These are phyloP conservation scores for Coemansia sp. DNA, from an alignment of 192 early-diverging fungal genomes.

Conservation along the genomic window DNA sequence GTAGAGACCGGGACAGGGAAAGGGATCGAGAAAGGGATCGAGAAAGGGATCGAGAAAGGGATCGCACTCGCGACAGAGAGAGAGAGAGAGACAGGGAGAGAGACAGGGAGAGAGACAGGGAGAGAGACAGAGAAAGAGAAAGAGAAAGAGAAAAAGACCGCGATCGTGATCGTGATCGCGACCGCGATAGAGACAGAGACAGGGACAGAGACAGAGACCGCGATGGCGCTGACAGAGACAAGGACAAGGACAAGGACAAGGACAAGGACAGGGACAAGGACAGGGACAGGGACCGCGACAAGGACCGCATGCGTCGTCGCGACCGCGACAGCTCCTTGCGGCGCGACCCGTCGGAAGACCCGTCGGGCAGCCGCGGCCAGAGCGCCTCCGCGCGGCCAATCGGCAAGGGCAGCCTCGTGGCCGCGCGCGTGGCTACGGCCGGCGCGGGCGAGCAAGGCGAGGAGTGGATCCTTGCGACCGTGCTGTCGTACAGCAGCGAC, in stretches of 20 bases:
- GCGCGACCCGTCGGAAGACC: neutral
- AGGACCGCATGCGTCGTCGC: conserved; percentile 2
- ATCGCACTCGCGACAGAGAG: too few species aligned
- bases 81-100: conserved; percentile 12
- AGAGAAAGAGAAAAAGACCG: too few species aligned
- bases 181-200: too few species aligned
- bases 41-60: too few species aligned
- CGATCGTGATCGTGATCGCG: too few species aligned
- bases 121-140: too few species aligned
- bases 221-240: neutral
- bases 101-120: too few species aligned
- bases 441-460: conserved; percentile 16
- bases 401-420: conserved; percentile 34
- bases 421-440: conserved; percentile 27
- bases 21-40: too few species aligned
- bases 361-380: neutral
- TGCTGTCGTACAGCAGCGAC: conserved; percentile 34
- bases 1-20: conserved; percentile 7
- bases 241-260: conserved; percentile 9
- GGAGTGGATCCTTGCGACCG: conserved; percentile 46
- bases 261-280: conserved; percentile 9
- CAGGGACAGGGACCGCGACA: conserved; percentile 4
- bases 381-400: conserved; percentile 15
- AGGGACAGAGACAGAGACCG: conserved; percentile 14
- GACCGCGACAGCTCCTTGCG: conserved; percentile 6